These are phyloP conservation scores for Tolypocladium tropicale DNA, from an alignment of 2,329 filamentous ascomycete species.

Conservation along the genomic window DNA sequence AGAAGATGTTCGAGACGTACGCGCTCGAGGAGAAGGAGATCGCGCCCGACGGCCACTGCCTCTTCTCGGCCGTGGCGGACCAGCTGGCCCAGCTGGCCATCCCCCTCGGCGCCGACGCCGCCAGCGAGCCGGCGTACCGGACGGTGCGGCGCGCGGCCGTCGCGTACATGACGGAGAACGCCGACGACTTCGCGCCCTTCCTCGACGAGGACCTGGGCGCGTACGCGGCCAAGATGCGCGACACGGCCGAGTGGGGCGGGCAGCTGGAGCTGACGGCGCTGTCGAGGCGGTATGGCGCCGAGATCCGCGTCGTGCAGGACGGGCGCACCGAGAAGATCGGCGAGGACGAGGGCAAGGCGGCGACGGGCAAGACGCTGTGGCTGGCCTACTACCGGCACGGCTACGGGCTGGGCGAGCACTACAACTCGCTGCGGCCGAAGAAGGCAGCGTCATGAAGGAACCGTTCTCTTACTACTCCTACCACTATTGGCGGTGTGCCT, in stretches of 20 bases:
- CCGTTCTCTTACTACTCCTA: background rate
- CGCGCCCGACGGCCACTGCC: slow-evolving; percentile 82
- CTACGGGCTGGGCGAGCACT: slow-evolving; percentile 92
- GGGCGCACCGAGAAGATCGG: slow-evolving; percentile 68
- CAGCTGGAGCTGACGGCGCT: slow-evolving; percentile 83
- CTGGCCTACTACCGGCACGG: slow-evolving; percentile 91
- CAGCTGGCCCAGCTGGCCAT: slow-evolving; percentile 53
- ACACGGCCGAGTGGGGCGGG: slow-evolving; percentile 93
- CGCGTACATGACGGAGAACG: slow-evolving; percentile 62
- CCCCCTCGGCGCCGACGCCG: background rate
- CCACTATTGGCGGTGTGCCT: background rate
- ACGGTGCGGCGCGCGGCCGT: slow-evolving; percentile 62
- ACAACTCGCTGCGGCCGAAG: slow-evolving; percentile 68
- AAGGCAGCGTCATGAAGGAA: slow-evolving; percentile 1
- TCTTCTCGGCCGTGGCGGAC: slow-evolving; percentile 86
- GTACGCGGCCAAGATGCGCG: slow-evolving; percentile 67
- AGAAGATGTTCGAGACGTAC: slow-evolving; percentile 50
- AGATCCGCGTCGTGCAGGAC: slow-evolving; percentile 79
- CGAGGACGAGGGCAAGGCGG: slow-evolving; percentile 27
- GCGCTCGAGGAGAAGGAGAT: slow-evolving; percentile 68
- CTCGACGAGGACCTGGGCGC: slow-evolving; percentile 67
- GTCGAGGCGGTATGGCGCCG: slow-evolving; percentile 67
- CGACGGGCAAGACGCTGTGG: slow-evolving; percentile 57
- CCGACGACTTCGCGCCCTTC: slow-evolving; percentile 78
- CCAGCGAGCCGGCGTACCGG: slow-evolving; percentile 44